phyloP scores from a whole-genome alignment of 2,329 filamentous ascomycete species.

The Apiospora aurea region DNA sequence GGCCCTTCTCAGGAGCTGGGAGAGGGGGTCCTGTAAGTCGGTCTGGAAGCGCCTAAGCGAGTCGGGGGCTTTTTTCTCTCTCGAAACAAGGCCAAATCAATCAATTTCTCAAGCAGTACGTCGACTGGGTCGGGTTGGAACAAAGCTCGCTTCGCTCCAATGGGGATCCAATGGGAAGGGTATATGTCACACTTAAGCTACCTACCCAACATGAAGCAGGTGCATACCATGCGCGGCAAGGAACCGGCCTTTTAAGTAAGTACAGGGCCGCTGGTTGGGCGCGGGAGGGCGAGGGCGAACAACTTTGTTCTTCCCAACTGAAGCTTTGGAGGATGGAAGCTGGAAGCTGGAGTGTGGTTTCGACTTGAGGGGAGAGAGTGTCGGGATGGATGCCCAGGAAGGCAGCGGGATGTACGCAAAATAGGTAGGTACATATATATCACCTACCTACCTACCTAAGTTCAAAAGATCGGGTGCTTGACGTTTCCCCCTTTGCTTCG shows the following conservation, averaged over 20 bases:
- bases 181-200: slow-evolving; percentile 13
- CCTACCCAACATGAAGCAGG: not conserved
- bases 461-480: not conserved
- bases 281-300: not conserved
- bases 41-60: slow-evolving; percentile 21
- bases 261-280: not conserved
- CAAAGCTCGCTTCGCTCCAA: not conserved
- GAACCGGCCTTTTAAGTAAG: not conserved
- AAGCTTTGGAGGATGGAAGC: not conserved
- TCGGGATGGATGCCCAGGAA: not conserved
- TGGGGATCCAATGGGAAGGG: not conserved
- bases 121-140: not conserved
- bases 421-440: not conserved
- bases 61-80: slow-evolving; percentile 1
- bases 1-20: slow-evolving; percentile 21
- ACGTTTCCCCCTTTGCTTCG: not conserved
- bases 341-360: not conserved
- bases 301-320: not conserved
- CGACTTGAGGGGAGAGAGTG: slow-evolving; percentile 1
- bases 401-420: not conserved
- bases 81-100: slow-evolving; percentile 12
- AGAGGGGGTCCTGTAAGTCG: slow-evolving; percentile 12
- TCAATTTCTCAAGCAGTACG: not conserved
- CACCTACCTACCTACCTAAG: too few species aligned
- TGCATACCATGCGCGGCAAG: slow-evolving; percentile 2